Conservation (phyloP, 1,284 basidiomycete species). For the Sporisorium scitamineum region DNA sequence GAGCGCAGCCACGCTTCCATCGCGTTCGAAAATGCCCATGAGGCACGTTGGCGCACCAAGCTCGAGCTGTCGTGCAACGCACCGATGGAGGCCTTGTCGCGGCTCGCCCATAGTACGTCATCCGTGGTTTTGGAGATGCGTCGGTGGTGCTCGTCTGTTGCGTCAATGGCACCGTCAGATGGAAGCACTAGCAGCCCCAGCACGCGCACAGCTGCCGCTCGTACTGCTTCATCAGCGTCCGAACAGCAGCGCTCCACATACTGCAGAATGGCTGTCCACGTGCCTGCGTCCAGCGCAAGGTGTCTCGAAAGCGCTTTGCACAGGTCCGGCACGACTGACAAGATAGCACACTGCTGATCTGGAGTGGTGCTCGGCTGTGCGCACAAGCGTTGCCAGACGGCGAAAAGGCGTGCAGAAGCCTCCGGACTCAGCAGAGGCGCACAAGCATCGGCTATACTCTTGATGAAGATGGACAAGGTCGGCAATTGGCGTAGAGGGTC, state of each 20-base stretch:
- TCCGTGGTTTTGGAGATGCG: neutral
- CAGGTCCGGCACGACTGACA: constrained; percentile 19
- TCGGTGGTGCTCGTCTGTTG: neutral
- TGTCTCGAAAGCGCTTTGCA: constrained; percentile 9
- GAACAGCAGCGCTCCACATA: constrained; percentile 13
- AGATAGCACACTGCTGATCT: constrained; percentile 13
- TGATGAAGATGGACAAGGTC: constrained; percentile 22
- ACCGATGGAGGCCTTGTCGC: neutral
- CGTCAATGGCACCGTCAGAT: neutral
- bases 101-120: constrained; percentile 8
- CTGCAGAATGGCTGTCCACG: constrained; percentile 5
- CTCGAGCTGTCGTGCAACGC: constrained; percentile 31
- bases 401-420: neutral
- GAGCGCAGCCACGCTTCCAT: constrained; percentile 23
- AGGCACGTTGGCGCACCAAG: constrained; percentile 40
- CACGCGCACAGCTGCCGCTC: constrained; percentile 37
- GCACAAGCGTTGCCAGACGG: neutral
- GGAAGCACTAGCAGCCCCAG: constrained; percentile 41
- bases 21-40: constrained; percentile 35
- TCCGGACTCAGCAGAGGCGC: neutral
- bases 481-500: constrained; percentile 6
- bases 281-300: neutral
- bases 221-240: constrained; percentile 25
- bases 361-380: neutral
- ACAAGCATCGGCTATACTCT: constrained; percentile 17